phyloP scores from a whole-genome alignment of 345 rosid species.

The Citrus sp. region DNA sequence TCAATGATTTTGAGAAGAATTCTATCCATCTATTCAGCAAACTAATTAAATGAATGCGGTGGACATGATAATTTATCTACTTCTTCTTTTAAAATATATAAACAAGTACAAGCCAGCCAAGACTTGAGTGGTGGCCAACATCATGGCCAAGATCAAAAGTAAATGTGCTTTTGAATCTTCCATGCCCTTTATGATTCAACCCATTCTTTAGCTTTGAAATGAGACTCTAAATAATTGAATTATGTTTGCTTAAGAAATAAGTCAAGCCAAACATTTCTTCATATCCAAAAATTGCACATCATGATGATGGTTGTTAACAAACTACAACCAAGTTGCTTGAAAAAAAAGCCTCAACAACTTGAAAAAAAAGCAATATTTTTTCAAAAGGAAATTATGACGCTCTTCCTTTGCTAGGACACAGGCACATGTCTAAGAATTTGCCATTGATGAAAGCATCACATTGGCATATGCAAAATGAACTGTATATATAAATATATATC shows the following conservation, averaged over 20 bases:
- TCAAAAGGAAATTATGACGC: neutral
- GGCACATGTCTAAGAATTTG: neutral
- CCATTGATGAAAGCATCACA: neutral
- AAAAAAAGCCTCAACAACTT: neutral
- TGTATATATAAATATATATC: neutral
- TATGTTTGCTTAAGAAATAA: neutral
- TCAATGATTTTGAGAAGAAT: neutral
- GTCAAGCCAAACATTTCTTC: neutral
- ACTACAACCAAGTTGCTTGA: neutral
- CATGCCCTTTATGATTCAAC: neutral
- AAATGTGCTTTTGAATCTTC: neutral
- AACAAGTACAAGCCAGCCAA: neutral
- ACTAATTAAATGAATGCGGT: neutral
- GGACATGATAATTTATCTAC: neutral
- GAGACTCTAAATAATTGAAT: neutral
- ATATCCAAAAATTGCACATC: neutral
- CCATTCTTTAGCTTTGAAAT: neutral
- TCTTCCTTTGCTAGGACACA: neutral
- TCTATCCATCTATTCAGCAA: neutral
- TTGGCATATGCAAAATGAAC: neutral
- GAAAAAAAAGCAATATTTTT: neutral
- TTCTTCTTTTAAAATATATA: neutral
- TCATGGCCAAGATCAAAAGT: neutral
- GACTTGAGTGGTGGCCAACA: neutral
- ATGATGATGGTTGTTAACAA: neutral